phyloP scores from a whole-genome alignment of 2,329 filamentous ascomycete genomes.

The Fusarium pseudoanthophilum region DNA sequence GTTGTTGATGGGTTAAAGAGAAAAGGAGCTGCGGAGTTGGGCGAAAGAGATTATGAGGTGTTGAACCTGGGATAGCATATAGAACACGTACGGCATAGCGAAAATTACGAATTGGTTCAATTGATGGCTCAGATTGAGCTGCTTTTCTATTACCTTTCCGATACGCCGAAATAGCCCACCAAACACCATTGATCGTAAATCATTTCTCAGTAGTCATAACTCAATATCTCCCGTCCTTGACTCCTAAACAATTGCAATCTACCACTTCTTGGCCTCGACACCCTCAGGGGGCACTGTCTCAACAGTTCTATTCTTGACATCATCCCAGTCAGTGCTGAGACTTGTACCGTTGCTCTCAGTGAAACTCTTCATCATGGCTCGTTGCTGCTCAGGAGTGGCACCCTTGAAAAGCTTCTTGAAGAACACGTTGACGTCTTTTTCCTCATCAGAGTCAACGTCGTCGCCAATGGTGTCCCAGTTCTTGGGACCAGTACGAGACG shows the following conservation, averaged over 20 bases:
- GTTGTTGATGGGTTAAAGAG: constrained; percentile 24
- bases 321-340: constrained; percentile 90
- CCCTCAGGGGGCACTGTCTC: constrained; percentile 80
- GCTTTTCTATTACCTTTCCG: constrained; percentile 24
- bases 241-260: neutral
- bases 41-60: constrained; percentile 27
- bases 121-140: constrained; percentile 1
- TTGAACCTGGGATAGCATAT: constrained; percentile 21
- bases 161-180: constrained; percentile 27
- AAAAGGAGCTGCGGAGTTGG: constrained; percentile 37
- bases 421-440: constrained; percentile 78
- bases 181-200: constrained; percentile 14
- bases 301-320: constrained; percentile 78
- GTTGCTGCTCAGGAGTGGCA: constrained; percentile 80
- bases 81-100: constrained; percentile 17
- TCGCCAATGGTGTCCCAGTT: constrained; percentile 86
- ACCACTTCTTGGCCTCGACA: constrained; percentile 78
- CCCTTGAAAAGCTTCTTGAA: constrained; percentile 90
- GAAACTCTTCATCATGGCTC: constrained; percentile 98
- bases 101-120: constrained; percentile 5
- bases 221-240: neutral
- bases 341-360: constrained; percentile 93
- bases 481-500: constrained; percentile 83
- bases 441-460: constrained; percentile 66
- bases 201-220: neutral